A percentile compares a stretch with the other conserved stretches of the same genome.
These are phyloP conservation scores for Yamadazyma spencermartinsiae DNA, from an alignment of 1,139 yeast species.

Conservation along the genomic window DNA sequence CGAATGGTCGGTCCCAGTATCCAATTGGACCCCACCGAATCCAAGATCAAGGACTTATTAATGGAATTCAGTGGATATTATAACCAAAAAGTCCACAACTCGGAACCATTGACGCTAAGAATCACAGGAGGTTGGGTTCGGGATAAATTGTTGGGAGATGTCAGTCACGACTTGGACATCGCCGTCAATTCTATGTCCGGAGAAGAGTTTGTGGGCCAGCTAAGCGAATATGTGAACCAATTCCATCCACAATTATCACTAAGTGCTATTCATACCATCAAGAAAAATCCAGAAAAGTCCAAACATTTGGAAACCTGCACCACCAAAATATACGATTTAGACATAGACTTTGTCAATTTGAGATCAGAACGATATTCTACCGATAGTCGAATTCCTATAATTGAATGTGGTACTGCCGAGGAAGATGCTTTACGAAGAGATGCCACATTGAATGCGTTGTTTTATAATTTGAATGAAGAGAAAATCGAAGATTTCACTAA, in stretches of 20 bases:
- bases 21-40: constrained; percentile 47
- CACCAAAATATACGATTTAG: constrained; percentile 75
- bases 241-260: constrained; percentile 45
- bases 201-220: constrained; percentile 72
- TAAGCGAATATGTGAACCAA: constrained; percentile 54
- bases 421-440: constrained; percentile 93
- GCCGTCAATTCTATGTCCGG: constrained; percentile 87
- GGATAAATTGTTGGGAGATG: constrained; percentile 80
- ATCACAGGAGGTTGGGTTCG: constrained; percentile 99
- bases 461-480: constrained; percentile 71
- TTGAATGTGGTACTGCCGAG: constrained; percentile 81
- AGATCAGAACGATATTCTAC: constrained; percentile 83
- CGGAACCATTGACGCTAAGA: constrained; percentile 50
- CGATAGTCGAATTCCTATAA: constrained; percentile 77
- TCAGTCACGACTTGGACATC: constrained; percentile 85
- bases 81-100: constrained; percentile 20
- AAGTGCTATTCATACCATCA: constrained; percentile 72
- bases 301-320: constrained; percentile 97
- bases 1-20: constrained; percentile 25
- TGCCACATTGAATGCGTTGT: constrained; percentile 90
- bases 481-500: constrained; percentile 83
- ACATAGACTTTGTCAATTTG: constrained; percentile 89
- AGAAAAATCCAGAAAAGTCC: constrained; percentile 90
- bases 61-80: constrained; percentile 43
- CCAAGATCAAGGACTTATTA: constrained; percentile 45